phyloP scores from a whole-genome alignment of 2,329 filamentous ascomycete species.

The Chaetomiaceae sp. region DNA sequence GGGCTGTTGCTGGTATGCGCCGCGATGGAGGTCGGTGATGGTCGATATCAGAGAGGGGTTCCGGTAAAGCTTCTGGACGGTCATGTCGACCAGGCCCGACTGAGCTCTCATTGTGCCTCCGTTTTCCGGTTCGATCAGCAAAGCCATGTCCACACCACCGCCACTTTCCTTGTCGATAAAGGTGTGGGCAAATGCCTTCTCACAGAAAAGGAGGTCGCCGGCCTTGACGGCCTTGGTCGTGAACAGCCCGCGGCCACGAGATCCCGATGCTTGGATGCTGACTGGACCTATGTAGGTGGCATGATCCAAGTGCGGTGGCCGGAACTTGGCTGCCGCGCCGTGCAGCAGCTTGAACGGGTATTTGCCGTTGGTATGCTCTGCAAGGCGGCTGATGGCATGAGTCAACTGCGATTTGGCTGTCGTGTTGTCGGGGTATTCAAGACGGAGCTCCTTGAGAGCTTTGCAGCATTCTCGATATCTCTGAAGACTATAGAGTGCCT shows the following conservation, averaged over 20 bases:
- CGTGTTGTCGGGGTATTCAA: slow-evolving; percentile 33
- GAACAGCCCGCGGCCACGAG: slow-evolving; percentile 48
- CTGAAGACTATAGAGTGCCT: slow-evolving; percentile 40
- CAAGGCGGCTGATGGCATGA: slow-evolving; percentile 30
- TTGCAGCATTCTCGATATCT: slow-evolving; percentile 35
- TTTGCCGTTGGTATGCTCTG: slow-evolving; percentile 36
- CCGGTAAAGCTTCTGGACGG: slow-evolving; percentile 7
- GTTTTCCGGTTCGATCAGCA: neutral
- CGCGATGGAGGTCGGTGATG: slow-evolving; percentile 11
- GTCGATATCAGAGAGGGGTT: slow-evolving; percentile 10
- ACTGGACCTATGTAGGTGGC: slow-evolving; percentile 40
- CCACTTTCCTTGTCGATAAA: slow-evolving; percentile 27
- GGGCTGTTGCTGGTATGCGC: slow-evolving; percentile 37
- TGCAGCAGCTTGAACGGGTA: slow-evolving; percentile 38
- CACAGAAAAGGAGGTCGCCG: slow-evolving; percentile 50
- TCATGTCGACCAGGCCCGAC: slow-evolving; percentile 23
- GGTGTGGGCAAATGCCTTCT: slow-evolving; percentile 48
- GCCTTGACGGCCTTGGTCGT: slow-evolving; percentile 42
- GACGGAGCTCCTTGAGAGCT: slow-evolving; percentile 31
- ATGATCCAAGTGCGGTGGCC: slow-evolving; percentile 41
- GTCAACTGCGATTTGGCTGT: slow-evolving; percentile 29
- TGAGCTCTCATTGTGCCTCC: slow-evolving; percentile 35
- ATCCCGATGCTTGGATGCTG: neutral
- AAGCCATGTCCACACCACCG: neutral
- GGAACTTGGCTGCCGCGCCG: slow-evolving; percentile 27